A percentile compares a stretch with the other conserved stretches of the same genome.
Conservation (phyloP, 1,284 basidiomycete genomes). For the Naganishia sp. region DNA sequence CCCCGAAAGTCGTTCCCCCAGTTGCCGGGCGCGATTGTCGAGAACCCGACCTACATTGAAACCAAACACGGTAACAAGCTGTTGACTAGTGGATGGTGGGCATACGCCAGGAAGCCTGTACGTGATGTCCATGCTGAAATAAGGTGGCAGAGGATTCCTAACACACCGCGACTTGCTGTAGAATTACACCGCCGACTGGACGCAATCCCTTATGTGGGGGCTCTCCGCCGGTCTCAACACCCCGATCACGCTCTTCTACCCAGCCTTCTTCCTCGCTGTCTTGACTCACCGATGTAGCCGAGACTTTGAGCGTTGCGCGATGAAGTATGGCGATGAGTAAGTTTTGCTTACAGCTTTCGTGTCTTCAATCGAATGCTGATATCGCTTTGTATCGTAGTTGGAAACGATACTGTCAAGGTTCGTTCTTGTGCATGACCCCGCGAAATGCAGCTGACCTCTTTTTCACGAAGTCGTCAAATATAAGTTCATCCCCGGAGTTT, state of each 20-base stretch:
- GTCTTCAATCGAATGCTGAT: background rate
- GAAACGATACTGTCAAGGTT: constrained; percentile 35
- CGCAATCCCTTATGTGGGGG: constrained; percentile 88
- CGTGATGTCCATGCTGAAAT: constrained; percentile 36
- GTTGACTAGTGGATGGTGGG: constrained; percentile 60
- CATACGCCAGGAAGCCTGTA: constrained; percentile 82
- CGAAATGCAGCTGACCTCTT: background rate
- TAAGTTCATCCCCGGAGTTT: constrained; percentile 76
- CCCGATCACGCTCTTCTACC: constrained; percentile 93
- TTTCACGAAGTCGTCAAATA: constrained; percentile 66
- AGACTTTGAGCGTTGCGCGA: constrained; percentile 88
- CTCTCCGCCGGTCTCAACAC: constrained; percentile 78
- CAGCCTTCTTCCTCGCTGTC: constrained; percentile 86
- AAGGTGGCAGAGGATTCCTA: too few relatives aligned
- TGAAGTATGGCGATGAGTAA: constrained; percentile 87
- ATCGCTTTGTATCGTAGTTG: constrained; percentile 56
- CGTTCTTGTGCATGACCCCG: background rate
- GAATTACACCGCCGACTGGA: constrained; percentile 67
- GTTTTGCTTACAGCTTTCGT: background rate
- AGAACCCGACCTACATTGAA: constrained; percentile 88
- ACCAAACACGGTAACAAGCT: constrained; percentile 79
- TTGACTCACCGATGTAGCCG: constrained; percentile 82
- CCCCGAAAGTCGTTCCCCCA: constrained; percentile 93
- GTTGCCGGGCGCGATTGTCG: constrained; percentile 78
- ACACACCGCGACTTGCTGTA: constrained; percentile 40